Base-by-base conservation (phyloP, 2,329 filamentous ascomycete genomes). In the Hymenoscyphus scutula region DNA sequence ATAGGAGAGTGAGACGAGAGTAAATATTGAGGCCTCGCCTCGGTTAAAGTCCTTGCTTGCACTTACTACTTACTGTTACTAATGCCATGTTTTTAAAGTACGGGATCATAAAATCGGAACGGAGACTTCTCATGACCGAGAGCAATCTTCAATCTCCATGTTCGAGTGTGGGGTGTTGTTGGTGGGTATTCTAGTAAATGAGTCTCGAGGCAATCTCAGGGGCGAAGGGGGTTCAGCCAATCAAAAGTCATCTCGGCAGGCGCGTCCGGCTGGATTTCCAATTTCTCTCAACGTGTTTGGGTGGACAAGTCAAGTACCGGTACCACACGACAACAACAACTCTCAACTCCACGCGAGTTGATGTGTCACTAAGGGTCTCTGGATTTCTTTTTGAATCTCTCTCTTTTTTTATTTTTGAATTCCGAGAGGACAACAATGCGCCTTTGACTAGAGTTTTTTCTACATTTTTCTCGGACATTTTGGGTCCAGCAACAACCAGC, bases 171-270 rank as follows among this genome's bases (percentile, higher is more conserved):
- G 41, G 41, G 41, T 45, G 37, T 41, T 17, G 37, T n/a, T n/a
- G n/a, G n/a, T n/a, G n/a, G n/a, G n/a, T n/a, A n/a, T n/a, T n/a
- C n/a, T n/a, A n/a, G n/a, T n/a, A n/a, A n/a, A n/a, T n/a, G n/a
- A n/a, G n/a, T n/a, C n/a, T n/a, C n/a, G n/a, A n/a, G n/a, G 45
- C 45, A 23, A 51, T 48, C 19, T 51, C 45, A 51, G 45, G 45
- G 19, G 45, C 45, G 3, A 51, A 3, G 23, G 19, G 45, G 19
- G 19, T 25, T 6, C 5, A 51, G 45, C 45, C 45, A 51, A 51
- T 51, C 45, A 51, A 27, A 23, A 25, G 11, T 23, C 19, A 23
- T 23, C 23, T 23, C 45, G 45, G 45, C 23, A 51, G 45, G 45
- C 45, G 45, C 45, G 45, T 51, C 45, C 19, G 19, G n/a, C 45